These are phyloP conservation scores for Acanthochlamys bracteata DNA, from an alignment of 106 monocot genomes.

Conservation along the genomic window DNA sequence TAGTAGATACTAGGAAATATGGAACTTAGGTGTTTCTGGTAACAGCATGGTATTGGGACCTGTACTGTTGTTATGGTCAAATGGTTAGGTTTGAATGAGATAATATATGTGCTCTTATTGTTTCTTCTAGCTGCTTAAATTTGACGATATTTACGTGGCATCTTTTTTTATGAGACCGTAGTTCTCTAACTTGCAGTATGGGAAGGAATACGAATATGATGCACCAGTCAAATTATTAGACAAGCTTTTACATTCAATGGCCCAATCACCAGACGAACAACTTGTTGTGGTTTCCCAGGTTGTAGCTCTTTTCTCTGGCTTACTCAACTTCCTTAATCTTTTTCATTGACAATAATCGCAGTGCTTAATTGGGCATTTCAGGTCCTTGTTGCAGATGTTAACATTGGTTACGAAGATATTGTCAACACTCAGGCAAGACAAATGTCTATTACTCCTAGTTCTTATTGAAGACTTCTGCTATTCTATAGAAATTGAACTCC, in stretches of 20 bases:
- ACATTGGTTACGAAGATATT: constrained; percentile 99
- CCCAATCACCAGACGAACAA: constrained; percentile 82
- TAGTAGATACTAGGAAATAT: too few species aligned
- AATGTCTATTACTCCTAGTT: not conserved
- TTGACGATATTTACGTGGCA: too few species aligned
- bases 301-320: not conserved
- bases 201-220: constrained; percentile 94
- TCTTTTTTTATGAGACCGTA: not conserved
- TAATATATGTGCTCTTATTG: too few species aligned
- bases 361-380: constrained; percentile 4
- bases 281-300: constrained; percentile 98
- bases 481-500: not conserved
- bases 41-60: too few species aligned
- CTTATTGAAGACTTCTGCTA: not conserved
- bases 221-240: constrained; percentile 97
- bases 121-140: too few species aligned
- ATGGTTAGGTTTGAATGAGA: too few species aligned
- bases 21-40: too few species aligned
- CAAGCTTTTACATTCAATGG: constrained; percentile 88
- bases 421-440: constrained; percentile 87
- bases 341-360: too few species aligned
- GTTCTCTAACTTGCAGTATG: constrained; percentile 52
- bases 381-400: constrained; percentile 97
- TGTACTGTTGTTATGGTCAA: too few species aligned
- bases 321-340: too few species aligned